phyloP scores from a whole-genome alignment of 148 eudicot genomes.

The Chenopodium formosanum region DNA sequence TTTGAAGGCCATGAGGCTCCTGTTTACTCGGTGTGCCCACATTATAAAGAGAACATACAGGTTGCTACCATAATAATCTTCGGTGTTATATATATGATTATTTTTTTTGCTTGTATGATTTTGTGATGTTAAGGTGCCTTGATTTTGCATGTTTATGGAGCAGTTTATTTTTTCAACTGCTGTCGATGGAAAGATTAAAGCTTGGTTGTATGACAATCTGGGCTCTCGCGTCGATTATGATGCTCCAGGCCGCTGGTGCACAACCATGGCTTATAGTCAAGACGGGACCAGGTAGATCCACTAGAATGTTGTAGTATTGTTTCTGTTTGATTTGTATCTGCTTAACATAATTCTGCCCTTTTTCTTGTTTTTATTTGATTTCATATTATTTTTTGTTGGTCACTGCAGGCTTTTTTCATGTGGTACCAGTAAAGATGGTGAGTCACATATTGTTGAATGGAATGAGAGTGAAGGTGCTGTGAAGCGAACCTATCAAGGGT shows the following conservation, averaged over 20 bases:
- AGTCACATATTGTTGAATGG: slow-evolving; percentile 90
- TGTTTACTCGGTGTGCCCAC: slow-evolving; percentile 89
- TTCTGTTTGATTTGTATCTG: slow-evolving; percentile 4
- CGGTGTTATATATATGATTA: neutral
- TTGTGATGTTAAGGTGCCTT: neutral
- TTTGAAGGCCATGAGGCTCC: slow-evolving; percentile 93
- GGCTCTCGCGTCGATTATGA: slow-evolving; percentile 84
- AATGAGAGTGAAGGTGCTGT: slow-evolving; percentile 88
- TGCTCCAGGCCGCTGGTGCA: slow-evolving; percentile 90
- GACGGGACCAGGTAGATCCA: slow-evolving; percentile 74
- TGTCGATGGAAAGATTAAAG: slow-evolving; percentile 84
- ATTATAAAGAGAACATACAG: slow-evolving; percentile 73
- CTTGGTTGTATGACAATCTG: slow-evolving; percentile 85
- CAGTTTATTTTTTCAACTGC: slow-evolving; percentile 93
- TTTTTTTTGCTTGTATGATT: neutral
- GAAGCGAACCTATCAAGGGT: slow-evolving; percentile 72
- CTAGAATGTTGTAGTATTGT: slow-evolving; percentile 13
- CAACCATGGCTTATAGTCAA: slow-evolving; percentile 88
- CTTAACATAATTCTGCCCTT: slow-evolving; percentile 12
- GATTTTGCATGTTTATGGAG: slow-evolving; percentile 21
- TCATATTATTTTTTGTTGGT: slow-evolving; percentile 1
- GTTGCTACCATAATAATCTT: slow-evolving; percentile 23
- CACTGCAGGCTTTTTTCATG: slow-evolving; percentile 73
- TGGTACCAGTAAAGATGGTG: slow-evolving; percentile 86
- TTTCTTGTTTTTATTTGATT: neutral